Conservation (phyloP, 306 rosid species). For the Casuarina glauca region DNA sequence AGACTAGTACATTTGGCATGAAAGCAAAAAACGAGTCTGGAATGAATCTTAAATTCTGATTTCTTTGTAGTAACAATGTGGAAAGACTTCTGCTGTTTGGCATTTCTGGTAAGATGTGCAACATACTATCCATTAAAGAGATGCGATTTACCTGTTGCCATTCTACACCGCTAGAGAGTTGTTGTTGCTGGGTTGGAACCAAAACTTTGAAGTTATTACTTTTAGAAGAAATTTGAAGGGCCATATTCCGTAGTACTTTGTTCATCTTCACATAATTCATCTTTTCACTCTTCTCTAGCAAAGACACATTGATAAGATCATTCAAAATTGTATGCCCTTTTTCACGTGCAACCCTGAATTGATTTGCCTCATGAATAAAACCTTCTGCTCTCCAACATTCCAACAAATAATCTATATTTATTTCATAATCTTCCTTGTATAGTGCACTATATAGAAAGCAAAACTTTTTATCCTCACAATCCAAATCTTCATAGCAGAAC, state of each 20-base stretch:
- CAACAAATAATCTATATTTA: constrained; percentile 26
- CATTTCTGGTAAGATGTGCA: background rate
- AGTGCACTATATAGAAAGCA: constrained; percentile 17
- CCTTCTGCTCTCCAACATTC: constrained; percentile 37
- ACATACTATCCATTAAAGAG: constrained; percentile 15
- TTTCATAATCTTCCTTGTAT: constrained; percentile 23
- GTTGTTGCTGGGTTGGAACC: background rate
- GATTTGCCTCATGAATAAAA: background rate
- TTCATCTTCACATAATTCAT: constrained; percentile 31
- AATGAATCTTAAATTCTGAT: background rate
- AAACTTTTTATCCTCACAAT: background rate
- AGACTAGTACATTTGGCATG: constrained; percentile 5
- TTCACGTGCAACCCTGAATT: background rate
- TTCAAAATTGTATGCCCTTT: background rate
- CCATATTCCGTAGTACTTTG: constrained; percentile 24
- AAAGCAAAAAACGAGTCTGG: background rate
- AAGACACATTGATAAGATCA: constrained; percentile 17
- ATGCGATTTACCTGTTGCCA: constrained; percentile 7
- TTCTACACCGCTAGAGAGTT: background rate
- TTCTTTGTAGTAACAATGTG: constrained; percentile 13
- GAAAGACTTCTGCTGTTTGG: background rate
- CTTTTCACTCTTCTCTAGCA: constrained; percentile 14
- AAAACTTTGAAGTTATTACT: background rate
- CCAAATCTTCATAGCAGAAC: constrained; percentile 3
- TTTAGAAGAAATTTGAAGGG: constrained; percentile 15